Evolutionary conservation across 495 filamentous ascomycete genomes (phyloP).

Genomic region (Daldinia childiae): DNA sequence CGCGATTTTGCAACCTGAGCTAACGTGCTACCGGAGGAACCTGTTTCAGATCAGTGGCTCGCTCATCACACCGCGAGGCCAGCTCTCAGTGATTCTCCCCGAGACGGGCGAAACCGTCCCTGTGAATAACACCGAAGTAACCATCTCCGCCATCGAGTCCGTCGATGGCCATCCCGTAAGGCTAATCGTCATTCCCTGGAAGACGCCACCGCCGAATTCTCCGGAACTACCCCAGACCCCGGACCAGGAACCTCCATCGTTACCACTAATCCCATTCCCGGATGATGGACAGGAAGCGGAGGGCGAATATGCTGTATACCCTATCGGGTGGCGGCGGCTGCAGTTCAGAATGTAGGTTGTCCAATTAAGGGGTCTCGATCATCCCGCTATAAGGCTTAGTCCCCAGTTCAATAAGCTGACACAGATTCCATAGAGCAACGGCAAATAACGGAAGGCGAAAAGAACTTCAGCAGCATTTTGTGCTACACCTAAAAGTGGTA

Average conservation of each 20-base stretch:
- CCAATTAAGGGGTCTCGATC: neutral
- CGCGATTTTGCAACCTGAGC: slow-evolving; percentile 72
- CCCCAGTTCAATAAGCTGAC: slow-evolving; percentile 32
- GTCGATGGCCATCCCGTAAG: slow-evolving; percentile 89
- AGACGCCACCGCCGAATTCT: slow-evolving; percentile 83
- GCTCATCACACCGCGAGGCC: slow-evolving; percentile 78
- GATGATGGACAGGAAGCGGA: slow-evolving; percentile 70
- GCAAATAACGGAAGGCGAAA: slow-evolving; percentile 78
- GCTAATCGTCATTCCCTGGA: slow-evolving; percentile 95
- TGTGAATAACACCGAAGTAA: slow-evolving; percentile 82
- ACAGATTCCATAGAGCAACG: slow-evolving; percentile 55
- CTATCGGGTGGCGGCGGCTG: slow-evolving; percentile 87
- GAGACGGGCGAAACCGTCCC: slow-evolving; percentile 84
- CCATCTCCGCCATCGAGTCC: slow-evolving; percentile 88
- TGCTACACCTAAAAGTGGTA: slow-evolving; percentile 76
- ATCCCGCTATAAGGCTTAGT: neutral
- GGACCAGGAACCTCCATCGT: slow-evolving; percentile 67
- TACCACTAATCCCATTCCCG: slow-evolving; percentile 79
- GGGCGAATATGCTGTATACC: slow-evolving; percentile 84
- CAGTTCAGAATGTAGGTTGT: slow-evolving; percentile 79
- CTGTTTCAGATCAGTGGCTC: slow-evolving; percentile 91
- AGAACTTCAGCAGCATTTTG: slow-evolving; percentile 85
- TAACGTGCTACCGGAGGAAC: slow-evolving; percentile 94
- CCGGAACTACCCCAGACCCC: slow-evolving; percentile 63
- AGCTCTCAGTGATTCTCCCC: slow-evolving; percentile 76